phyloP scores from a whole-genome alignment of 139 green algal species.

The Chlamydomonas sp. region DNA sequence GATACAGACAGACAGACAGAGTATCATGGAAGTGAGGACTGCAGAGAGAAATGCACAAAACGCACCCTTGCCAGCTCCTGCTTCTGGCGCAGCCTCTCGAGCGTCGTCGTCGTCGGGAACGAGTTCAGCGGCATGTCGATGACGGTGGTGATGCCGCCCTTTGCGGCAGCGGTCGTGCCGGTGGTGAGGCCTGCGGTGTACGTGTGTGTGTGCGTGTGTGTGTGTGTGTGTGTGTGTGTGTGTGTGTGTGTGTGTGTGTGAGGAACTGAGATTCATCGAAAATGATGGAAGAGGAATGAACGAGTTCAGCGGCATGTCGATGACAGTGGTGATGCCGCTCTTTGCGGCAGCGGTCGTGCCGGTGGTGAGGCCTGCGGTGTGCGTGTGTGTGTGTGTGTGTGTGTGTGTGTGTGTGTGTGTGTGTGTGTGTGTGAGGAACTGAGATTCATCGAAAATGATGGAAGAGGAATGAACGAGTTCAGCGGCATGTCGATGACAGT shows the following conservation, averaged over 20 bases:
- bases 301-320: slow-evolving; percentile 95
- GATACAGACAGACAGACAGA: too few relatives aligned
- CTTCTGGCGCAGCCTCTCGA: slow-evolving; percentile 51
- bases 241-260: too few relatives aligned
- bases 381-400: too few relatives aligned
- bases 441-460: too few relatives aligned
- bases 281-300: too few relatives aligned
- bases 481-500: slow-evolving; percentile 94
- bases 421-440: too few relatives aligned
- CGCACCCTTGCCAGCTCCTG: slow-evolving; percentile 33
- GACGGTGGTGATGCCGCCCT: slow-evolving; percentile 81
- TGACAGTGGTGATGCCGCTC: slow-evolving; percentile 80
- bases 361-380: slow-evolving; percentile 65
- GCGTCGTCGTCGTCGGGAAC: slow-evolving; percentile 49
- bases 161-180: slow-evolving; percentile 74
- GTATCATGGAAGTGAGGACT: too few relatives aligned
- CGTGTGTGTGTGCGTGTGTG: not conserved
- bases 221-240: not conserved
- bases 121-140: slow-evolving; percentile 96
- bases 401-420: too few relatives aligned
- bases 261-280: slow-evolving; percentile 2
- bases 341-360: slow-evolving; percentile 76
- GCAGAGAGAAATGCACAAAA: too few relatives aligned
- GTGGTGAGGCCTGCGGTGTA: slow-evolving; percentile 56
- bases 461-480: slow-evolving; percentile 72